Conservation (phyloP, 1,284 basidiomycete genomes). For the Athelia sp. region DNA sequence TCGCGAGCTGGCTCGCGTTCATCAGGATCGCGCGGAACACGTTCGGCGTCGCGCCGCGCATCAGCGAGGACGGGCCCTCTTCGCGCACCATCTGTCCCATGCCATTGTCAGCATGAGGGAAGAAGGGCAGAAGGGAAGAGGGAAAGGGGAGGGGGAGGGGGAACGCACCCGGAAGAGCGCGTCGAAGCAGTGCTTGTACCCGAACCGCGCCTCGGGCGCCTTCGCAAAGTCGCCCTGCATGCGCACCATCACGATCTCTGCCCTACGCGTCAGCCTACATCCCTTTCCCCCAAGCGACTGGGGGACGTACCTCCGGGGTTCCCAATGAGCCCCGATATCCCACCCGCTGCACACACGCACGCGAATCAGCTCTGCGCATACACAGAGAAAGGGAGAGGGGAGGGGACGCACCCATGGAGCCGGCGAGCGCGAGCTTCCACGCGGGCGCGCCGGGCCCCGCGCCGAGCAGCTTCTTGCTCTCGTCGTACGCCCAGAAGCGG, state of each 20-base stretch:
- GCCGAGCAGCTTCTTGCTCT: constrained; percentile 79
- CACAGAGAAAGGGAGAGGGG: neutral
- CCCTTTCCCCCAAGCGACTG: neutral
- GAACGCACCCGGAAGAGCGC: constrained; percentile 69
- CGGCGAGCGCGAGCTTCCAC: constrained; percentile 79
- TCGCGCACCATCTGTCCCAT: constrained; percentile 74
- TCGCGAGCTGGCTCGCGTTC: constrained; percentile 90
- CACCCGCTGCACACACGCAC: constrained; percentile 55
- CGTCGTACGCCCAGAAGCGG: constrained; percentile 91
- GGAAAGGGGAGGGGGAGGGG: constrained; percentile 7
- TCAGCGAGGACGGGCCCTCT: constrained; percentile 73
- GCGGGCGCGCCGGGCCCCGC: constrained; percentile 65
- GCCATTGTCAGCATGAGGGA: too few species aligned
- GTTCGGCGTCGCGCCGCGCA: constrained; percentile 81
- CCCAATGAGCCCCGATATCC: constrained; percentile 78
- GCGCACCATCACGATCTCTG: constrained; percentile 83
- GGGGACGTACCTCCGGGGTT: constrained; percentile 82
- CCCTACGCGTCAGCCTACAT: neutral
- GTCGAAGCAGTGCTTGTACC: constrained; percentile 85
- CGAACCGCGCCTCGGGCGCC: constrained; percentile 76
- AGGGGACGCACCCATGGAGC: constrained; percentile 73
- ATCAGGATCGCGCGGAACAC: constrained; percentile 83
- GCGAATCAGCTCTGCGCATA: neutral
- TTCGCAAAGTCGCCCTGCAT: constrained; percentile 88
- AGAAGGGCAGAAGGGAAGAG: neutral